A percentile compares a stretch with the other conserved stretches of the same genome.
These are phyloP conservation scores for Micractinium sp. DNA, from an alignment of 139 green algal species.

Conservation along the genomic window DNA sequence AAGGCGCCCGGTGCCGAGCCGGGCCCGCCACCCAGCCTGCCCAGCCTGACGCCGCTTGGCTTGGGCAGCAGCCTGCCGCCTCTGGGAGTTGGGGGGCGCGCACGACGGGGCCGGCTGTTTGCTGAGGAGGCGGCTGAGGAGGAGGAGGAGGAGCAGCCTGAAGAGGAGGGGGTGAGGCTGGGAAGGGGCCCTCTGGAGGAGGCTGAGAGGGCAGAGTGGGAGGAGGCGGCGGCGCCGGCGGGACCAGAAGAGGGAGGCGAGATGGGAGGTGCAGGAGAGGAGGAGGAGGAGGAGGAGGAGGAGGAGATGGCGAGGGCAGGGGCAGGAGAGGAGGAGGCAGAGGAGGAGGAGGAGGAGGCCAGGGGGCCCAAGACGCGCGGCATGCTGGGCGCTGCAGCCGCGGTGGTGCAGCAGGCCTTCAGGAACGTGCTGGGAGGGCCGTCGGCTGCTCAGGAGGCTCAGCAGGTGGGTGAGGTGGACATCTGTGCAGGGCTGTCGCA, in stretches of 20 bases:
- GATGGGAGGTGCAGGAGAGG: not conserved
- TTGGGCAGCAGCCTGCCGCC: not conserved
- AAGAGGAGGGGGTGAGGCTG: not conserved
- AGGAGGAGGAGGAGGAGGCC: constrained; percentile 13
- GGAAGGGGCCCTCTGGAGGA: not conserved
- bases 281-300: not conserved
- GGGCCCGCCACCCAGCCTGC: too few relatives aligned
- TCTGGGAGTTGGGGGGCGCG: not conserved
- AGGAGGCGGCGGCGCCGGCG: not conserved
- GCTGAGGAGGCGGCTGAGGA: not conserved
- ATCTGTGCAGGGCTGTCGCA: not conserved
- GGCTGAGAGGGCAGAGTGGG: not conserved
- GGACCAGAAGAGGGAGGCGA: not conserved
- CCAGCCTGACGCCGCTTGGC: not conserved
- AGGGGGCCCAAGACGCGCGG: not conserved
- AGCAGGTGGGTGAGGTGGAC: not conserved
- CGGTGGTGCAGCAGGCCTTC: not conserved
- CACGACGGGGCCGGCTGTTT: not conserved
- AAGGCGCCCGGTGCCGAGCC: not conserved
- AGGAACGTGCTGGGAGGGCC: constrained; percentile 26
- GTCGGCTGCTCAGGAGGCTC: not conserved
- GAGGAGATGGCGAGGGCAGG: not conserved
- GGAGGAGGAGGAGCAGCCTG: not conserved
- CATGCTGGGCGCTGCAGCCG: not conserved
- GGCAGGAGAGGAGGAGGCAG: not conserved